These are phyloP conservation scores for Amphicarpaea edgeworthii DNA, from an alignment of 306 rosid species.

Conservation along the genomic window DNA sequence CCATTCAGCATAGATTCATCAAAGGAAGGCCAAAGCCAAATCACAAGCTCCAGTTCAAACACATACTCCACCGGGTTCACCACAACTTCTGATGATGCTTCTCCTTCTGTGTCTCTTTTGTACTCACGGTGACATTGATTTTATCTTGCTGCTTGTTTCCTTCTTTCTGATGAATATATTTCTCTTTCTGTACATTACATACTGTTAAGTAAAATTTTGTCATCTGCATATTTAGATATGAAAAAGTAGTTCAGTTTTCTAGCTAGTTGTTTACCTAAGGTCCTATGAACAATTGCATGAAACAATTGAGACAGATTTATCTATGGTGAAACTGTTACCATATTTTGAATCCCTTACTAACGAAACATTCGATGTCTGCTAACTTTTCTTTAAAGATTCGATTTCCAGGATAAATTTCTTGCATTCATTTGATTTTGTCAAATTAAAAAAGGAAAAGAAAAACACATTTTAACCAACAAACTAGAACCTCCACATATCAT, in stretches of 20 bases:
- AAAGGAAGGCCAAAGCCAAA: background rate
- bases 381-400: background rate
- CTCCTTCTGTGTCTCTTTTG: conserved; percentile 37
- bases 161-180: background rate
- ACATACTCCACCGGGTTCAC: conserved; percentile 33
- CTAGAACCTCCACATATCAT: too few species aligned
- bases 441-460: too few species aligned
- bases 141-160: background rate
- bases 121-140: background rate
- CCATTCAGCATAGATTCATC: conserved; percentile 6
- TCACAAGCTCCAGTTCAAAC: conserved; percentile 15
- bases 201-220: background rate
- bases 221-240: background rate
- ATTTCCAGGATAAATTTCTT: background rate
- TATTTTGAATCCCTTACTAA: background rate
- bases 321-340: background rate
- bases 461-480: too few species aligned
- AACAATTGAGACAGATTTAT: background rate
- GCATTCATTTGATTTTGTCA: background rate
- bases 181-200: background rate
- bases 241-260: too few species aligned
- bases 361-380: too few species aligned
- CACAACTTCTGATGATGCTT: conserved; percentile 40
- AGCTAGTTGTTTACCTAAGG: background rate
- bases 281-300: background rate